A percentile compares a stretch with the other conserved stretches of the same genome.
These are phyloP conservation scores for Albugo candida DNA, from an alignment of 352 stramenopile species.

Conservation along the genomic window DNA sequence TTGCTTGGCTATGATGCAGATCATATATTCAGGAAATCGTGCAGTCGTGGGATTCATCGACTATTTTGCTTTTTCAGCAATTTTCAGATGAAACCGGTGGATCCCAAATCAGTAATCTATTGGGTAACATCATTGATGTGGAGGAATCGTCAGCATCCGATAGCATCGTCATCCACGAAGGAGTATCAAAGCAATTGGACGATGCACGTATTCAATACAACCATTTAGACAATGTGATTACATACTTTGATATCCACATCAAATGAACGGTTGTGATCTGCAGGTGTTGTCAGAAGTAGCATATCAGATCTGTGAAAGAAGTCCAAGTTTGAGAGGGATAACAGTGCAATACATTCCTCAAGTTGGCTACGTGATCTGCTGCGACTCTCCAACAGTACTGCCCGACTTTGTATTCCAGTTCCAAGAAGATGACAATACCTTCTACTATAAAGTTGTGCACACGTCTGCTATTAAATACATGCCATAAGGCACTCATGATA, in stretches of 20 bases:
- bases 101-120: conserved; percentile 41
- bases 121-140: conserved; percentile 70
- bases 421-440: conserved; percentile 68
- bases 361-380: conserved; percentile 74
- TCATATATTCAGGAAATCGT: conserved; percentile 2
- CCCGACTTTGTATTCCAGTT: conserved; percentile 76
- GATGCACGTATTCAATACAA: conserved; percentile 41
- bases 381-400: conserved; percentile 36
- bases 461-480: neutral
- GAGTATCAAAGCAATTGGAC: conserved; percentile 55
- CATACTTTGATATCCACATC: neutral
- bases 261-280: neutral
- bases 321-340: conserved; percentile 46
- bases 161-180: conserved; percentile 38
- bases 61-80: conserved; percentile 2
- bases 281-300: conserved; percentile 70
- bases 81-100: neutral
- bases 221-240: conserved; percentile 58
- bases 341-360: conserved; percentile 76
- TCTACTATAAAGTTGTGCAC: conserved; percentile 63
- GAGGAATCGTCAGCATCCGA: conserved; percentile 48
- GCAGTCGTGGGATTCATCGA: neutral
- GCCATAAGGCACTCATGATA: neutral
- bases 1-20: no score
- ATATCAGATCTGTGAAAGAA: conserved; percentile 59